Conservation (phyloP, 805 yeast genomes). For the Nematodospora valgi region DNA sequence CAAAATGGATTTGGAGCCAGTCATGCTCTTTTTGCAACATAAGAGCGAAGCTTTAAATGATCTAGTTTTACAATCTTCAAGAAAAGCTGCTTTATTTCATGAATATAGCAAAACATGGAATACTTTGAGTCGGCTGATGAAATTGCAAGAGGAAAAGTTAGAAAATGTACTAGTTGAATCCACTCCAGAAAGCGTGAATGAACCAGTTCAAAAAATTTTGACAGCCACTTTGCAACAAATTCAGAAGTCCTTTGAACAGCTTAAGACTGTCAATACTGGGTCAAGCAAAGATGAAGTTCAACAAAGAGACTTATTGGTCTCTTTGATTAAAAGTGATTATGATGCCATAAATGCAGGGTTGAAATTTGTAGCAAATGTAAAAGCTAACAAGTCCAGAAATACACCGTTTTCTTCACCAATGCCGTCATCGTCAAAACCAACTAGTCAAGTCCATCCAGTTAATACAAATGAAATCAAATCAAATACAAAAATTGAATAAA, state of each 20-base stretch:
- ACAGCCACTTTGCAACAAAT: constrained; percentile 7
- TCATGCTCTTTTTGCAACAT: constrained; percentile 24
- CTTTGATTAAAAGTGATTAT: constrained; percentile 2
- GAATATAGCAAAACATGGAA: constrained; percentile 26
- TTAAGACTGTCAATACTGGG: background rate
- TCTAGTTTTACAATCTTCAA: constrained; percentile 21
- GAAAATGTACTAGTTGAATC: constrained; percentile 9
- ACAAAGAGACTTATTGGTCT: background rate
- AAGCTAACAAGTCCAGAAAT: background rate
- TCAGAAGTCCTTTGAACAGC: constrained; percentile 2
- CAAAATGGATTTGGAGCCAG: constrained; percentile 33
- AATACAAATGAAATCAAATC: constrained; percentile 1
- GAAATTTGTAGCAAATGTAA: constrained; percentile 1
- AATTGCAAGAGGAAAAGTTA: constrained; percentile 26
- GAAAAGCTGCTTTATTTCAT: constrained; percentile 25
- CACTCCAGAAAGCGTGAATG: background rate
- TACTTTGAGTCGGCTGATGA: constrained; percentile 19
- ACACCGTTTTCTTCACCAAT: background rate
- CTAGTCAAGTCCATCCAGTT: constrained; percentile 2
- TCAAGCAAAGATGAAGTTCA: background rate
- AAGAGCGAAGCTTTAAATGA: constrained; percentile 27
- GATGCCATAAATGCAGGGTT: constrained; percentile 8
- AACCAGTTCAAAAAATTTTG: constrained; percentile 4
- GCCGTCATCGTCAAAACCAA: constrained; percentile 7
- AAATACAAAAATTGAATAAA: constrained; percentile 2